A percentile compares a stretch with the other conserved stretches of the same genome.
Evolutionary conservation across 208 protist genomes (phyloP).

Genomic region (Crithidia sp.): DNA sequence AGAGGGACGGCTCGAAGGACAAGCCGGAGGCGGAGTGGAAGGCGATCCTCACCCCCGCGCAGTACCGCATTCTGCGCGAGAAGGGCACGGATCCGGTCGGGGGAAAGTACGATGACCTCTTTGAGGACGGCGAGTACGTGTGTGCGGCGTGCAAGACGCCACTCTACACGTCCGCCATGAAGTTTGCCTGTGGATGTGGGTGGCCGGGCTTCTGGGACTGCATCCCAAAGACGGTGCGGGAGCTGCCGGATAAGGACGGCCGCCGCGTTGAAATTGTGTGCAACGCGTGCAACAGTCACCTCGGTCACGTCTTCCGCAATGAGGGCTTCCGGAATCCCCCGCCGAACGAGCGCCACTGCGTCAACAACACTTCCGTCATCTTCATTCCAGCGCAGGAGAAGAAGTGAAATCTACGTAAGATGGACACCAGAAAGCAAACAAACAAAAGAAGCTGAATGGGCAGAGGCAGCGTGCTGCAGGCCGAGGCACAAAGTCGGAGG

Average conservation of each 20-base stretch:
- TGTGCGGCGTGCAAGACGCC: conserved; percentile 82
- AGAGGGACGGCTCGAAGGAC: conserved; percentile 76
- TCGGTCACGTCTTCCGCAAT: conserved; percentile 92
- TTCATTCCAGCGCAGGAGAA: conserved; percentile 44
- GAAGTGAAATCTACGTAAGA: neutral
- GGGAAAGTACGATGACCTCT: conserved; percentile 68
- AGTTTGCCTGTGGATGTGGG: conserved; percentile 89
- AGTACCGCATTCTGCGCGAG: conserved; percentile 77
- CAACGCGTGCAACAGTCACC: conserved; percentile 91
- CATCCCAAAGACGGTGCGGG: conserved; percentile 71
- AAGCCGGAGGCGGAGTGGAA: conserved; percentile 71
- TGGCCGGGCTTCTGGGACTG: conserved; percentile 92
- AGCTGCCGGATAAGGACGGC: conserved; percentile 77
- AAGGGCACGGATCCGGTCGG: conserved; percentile 79
- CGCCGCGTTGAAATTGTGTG: conserved; percentile 91
- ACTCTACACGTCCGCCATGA: conserved; percentile 88
- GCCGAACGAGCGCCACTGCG: conserved; percentile 93
- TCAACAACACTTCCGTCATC: conserved; percentile 79
- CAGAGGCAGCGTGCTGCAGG: neutral
- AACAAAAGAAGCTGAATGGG: conserved; percentile 1
- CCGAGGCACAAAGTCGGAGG: too few species aligned
- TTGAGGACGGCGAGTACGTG: conserved; percentile 70
- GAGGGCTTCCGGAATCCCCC: conserved; percentile 89
- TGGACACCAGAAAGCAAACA: neutral
- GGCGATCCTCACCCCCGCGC: conserved; percentile 41